Conservation (phyloP, 2,329 filamentous ascomycete genomes). For the Emergomyces pasteurianus region DNA sequence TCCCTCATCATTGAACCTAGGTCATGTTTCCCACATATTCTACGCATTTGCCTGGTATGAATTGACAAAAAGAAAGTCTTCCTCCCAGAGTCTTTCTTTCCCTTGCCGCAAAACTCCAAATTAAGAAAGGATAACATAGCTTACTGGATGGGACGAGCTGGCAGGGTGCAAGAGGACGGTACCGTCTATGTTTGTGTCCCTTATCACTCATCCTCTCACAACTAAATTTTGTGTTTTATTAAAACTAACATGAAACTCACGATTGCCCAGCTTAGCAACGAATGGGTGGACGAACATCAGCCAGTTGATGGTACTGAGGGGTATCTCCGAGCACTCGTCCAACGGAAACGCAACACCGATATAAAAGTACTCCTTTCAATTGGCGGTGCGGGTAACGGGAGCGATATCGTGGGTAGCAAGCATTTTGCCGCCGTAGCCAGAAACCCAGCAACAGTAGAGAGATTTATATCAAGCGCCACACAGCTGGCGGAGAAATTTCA, state of each 20-base stretch:
- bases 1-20: slow-evolving; percentile 61
- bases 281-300: slow-evolving; percentile 62
- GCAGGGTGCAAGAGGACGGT: slow-evolving; percentile 56
- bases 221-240: not conserved
- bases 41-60: slow-evolving; percentile 61
- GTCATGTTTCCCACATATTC: slow-evolving; percentile 68
- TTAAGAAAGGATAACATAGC: not conserved
- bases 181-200: slow-evolving; percentile 56
- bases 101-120: not conserved
- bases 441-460: slow-evolving; percentile 48
- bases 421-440: slow-evolving; percentile 57
- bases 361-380: slow-evolving; percentile 68
- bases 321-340: slow-evolving; percentile 60
- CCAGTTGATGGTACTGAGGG: slow-evolving; percentile 60
- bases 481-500: slow-evolving; percentile 58
- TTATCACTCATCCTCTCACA: slow-evolving; percentile 12
- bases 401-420: slow-evolving; percentile 41
- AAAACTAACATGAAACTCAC: slow-evolving; percentile 10
- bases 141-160: not conserved
- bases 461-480: slow-evolving; percentile 57
- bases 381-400: slow-evolving; percentile 45
- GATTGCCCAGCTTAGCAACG: slow-evolving; percentile 52
- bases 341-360: slow-evolving; percentile 57
- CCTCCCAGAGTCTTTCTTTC: not conserved
- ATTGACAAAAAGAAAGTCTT: not conserved